Evolutionary conservation across 2,329 filamentous ascomycete species (phyloP).

Genomic region (Teratosphaeria gauchensis): DNA sequence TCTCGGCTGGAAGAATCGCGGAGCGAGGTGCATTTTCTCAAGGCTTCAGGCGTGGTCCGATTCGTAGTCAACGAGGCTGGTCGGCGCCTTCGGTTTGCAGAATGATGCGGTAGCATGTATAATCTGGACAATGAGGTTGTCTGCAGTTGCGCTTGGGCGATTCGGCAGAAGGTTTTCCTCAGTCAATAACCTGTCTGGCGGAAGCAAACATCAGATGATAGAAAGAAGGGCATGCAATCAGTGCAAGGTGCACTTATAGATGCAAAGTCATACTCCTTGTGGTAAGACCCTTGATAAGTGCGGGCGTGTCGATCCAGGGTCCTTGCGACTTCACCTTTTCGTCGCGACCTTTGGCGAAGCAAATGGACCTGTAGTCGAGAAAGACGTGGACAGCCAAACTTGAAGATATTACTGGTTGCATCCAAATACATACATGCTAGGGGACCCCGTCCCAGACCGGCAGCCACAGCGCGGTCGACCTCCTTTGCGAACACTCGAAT

Average conservation of each 20-base stretch:
- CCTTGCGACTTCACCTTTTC: background rate
- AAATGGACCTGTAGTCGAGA: background rate
- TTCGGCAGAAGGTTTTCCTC: background rate
- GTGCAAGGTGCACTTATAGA: background rate
- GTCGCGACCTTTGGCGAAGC: background rate
- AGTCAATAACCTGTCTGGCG: background rate
- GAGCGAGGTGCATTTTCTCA: background rate
- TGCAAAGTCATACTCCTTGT: background rate
- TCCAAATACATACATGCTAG: background rate
- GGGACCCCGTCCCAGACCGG: background rate
- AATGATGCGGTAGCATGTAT: background rate
- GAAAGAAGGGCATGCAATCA: background rate
- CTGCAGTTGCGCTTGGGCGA: background rate
- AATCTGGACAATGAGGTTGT: background rate
- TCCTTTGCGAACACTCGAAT: background rate
- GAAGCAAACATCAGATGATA: background rate
- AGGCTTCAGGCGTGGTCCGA: too few species aligned
- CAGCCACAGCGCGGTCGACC: background rate
- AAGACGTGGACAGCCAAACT: background rate
- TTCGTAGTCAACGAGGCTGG: background rate
- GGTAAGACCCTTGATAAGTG: background rate
- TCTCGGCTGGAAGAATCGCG: background rate
- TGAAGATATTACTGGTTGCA: background rate
- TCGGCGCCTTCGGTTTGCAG: background rate
- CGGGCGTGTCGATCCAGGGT: background rate